Conservation (phyloP, 2,329 filamentous ascomycete species). For the Thelonectria discophora region DNA sequence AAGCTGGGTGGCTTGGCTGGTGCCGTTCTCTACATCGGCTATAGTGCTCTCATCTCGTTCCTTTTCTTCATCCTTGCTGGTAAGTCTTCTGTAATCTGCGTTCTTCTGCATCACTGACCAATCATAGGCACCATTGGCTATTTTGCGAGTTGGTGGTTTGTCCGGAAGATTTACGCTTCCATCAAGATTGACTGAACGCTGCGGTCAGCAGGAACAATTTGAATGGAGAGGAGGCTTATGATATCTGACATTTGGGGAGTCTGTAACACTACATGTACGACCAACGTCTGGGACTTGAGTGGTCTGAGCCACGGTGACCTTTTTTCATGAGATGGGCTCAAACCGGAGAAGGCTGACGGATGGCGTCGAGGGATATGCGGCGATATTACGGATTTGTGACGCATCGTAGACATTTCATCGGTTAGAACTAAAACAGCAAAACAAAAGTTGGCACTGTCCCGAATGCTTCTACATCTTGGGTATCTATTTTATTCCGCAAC, state of each 20-base stretch:
- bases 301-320: conserved; percentile 22
- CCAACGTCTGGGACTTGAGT: conserved; percentile 37
- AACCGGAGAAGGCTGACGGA: conserved; percentile 23
- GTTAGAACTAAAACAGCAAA: conserved; percentile 16
- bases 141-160: conserved; percentile 93
- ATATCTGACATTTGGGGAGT: conserved; percentile 31
- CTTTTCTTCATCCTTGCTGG: conserved; percentile 94
- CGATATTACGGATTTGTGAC: conserved; percentile 17
- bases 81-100: conserved; percentile 57
- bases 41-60: conserved; percentile 88
- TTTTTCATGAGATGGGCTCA: conserved; percentile 22
- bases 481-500: neutral
- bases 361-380: conserved; percentile 22
- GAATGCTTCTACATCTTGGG: neutral
- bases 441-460: conserved; percentile 8
- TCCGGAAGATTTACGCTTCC: conserved; percentile 92
- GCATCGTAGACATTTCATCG: conserved; percentile 22
- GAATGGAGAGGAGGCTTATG: conserved; percentile 28
- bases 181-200: conserved; percentile 90
- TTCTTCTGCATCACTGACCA: conserved; percentile 27
- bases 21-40: conserved; percentile 91
- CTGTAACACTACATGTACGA: conserved; percentile 47
- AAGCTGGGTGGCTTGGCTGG: conserved; percentile 86
- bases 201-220: conserved; percentile 13
- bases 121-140: conserved; percentile 88